Conservation (phyloP, 176 grass and related monocot genomes). For the Eragrostis nindensis region DNA sequence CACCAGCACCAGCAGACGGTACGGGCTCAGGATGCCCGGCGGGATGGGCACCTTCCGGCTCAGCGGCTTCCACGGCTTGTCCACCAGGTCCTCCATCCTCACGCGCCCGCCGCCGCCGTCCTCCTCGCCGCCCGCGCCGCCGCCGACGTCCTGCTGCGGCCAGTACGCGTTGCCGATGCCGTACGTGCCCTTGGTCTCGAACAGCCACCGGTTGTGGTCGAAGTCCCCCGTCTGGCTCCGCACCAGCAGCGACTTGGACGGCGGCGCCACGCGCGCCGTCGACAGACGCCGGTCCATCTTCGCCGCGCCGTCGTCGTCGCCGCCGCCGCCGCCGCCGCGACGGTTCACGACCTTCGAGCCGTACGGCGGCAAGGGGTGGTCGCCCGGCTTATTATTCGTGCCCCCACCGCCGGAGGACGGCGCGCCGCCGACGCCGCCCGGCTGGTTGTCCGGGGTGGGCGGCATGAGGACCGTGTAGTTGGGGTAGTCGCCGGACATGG, state of each 20-base stretch:
- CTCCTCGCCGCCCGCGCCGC: constrained; percentile 21
- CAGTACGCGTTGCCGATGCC: constrained; percentile 84
- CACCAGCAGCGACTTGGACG: constrained; percentile 69
- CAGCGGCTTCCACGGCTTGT: constrained; percentile 78
- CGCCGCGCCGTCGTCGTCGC: neutral
- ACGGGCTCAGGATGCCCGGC: constrained; percentile 59
- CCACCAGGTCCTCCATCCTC: constrained; percentile 67
- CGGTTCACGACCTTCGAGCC: constrained; percentile 29
- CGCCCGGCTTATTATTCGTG: constrained; percentile 39
- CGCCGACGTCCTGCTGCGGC: constrained; percentile 44
- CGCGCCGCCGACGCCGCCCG: constrained; percentile 18
- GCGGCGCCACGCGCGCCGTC: constrained; percentile 29
- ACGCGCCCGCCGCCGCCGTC: constrained; percentile 4
- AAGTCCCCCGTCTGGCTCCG: constrained; percentile 73
- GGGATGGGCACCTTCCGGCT: constrained; percentile 65
- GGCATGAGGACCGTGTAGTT: constrained; percentile 93
- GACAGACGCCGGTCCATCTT: constrained; percentile 59
- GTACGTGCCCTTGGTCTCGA: constrained; percentile 83
- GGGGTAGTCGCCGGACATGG: constrained; percentile 60
- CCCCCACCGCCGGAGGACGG: constrained; percentile 6
- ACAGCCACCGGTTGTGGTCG: constrained; percentile 90
- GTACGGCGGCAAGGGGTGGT: constrained; percentile 39
- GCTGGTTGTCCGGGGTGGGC: constrained; percentile 91
- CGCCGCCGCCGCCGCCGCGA: neutral
- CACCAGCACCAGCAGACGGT: constrained; percentile 67